phyloP scores from a whole-genome alignment of 23 red algal genomes.

The Agarophyton chilense region DNA sequence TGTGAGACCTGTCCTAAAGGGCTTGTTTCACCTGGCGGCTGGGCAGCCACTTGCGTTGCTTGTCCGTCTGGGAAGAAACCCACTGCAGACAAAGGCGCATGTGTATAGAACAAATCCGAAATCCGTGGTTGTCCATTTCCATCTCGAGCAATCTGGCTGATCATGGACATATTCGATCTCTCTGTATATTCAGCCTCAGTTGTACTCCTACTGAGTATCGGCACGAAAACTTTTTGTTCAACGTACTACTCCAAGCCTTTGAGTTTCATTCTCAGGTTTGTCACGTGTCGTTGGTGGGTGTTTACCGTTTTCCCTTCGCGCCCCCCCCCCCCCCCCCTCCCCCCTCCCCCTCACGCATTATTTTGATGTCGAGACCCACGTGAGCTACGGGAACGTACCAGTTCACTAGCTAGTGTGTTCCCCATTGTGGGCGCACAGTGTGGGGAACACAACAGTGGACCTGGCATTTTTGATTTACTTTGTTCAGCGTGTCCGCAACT shows the following conservation, averaged over 20 bases:
- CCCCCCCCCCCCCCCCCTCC: too few relatives aligned
- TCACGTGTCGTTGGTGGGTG: too few relatives aligned
- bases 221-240: neutral
- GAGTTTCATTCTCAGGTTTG: too few relatives aligned
- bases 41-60: constrained; percentile 3
- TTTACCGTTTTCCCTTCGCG: too few relatives aligned
- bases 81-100: neutral
- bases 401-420: too few relatives aligned
- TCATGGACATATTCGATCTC: neutral
- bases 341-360: too few relatives aligned
- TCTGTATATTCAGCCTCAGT: neutral
- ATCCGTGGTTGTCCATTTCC: neutral
- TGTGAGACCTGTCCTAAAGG: neutral
- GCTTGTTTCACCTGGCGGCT: neutral
- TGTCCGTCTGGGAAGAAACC: constrained; percentile 14
- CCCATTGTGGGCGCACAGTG: too few relatives aligned
- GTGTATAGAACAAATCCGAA: neutral
- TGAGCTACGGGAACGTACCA: too few relatives aligned
- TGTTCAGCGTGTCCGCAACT: too few relatives aligned
- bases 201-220: neutral
- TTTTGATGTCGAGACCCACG: too few relatives aligned
- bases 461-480: too few relatives aligned
- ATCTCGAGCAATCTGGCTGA: neutral
- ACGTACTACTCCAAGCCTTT: neutral
- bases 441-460: too few relatives aligned